Evolutionary conservation across 352 stramenopile genomes (phyloP), one percentile per base, ranked within the genome.

Genomic region (Phytophthora colocasiae): DNA sequence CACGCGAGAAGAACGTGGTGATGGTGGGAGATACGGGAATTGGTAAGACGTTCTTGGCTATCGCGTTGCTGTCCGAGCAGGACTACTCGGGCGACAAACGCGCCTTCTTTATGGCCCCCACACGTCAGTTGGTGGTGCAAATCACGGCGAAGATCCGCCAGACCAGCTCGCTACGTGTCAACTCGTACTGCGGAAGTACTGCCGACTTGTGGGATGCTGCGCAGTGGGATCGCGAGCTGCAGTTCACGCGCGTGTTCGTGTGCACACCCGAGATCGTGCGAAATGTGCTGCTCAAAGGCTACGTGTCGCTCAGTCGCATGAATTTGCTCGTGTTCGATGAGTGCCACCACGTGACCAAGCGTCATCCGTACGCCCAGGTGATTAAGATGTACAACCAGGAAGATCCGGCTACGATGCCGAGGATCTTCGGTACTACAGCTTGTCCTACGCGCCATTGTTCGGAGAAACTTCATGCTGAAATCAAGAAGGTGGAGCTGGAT

Each of bases 321-420:
- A 95, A 94, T 63, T 41, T 97, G 59, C 75, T 97, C 17, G 81
- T 97, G 27, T 93, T 97, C 58, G 91, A 97, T 67, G 91, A 97
- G 72, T 97, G 91, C 69, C 91, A 97, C 67, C 85, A 96, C 72
- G 88, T 93, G 39, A 88, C 76, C 24, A 96, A 96, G 71, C 89
- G 89, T 47, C 90, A 97, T 34, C 89, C 89, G 60, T 97, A 97
- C 71, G 89, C 89, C 27, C 88, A 95, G 40, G 72, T 97, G 15
- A 91, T 96, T 39, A 92, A 91, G 46, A 79, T 95, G 63, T 96
- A 94, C 66, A 74, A 90, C 34, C 45, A 77, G n/a, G 50, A 66
- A 15, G 59, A 73, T 11, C 14, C 43, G 5, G 38, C 38, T 2
- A 39, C 29, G 1, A 82, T 87, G 77, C 89, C 89, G 17, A 78